phyloP scores from a whole-genome alignment of 2,329 filamentous ascomycete species.

The Fusarium sp. region DNA sequence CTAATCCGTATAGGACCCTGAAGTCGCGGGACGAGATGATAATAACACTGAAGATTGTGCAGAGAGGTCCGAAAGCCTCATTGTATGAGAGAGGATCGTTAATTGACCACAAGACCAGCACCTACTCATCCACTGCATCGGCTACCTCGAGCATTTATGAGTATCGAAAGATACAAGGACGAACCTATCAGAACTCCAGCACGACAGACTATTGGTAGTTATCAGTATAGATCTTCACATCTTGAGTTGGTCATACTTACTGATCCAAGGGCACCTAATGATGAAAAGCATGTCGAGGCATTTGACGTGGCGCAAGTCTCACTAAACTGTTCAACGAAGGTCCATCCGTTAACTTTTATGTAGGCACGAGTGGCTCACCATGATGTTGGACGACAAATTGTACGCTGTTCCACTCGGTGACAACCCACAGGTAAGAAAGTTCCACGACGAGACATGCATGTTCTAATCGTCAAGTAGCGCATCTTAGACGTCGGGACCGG shows the following conservation, averaged over 20 bases:
- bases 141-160: slow-evolving; percentile 17
- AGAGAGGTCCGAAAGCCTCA: neutral
- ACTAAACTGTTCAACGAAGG: too few species aligned
- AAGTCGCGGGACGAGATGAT: neutral
- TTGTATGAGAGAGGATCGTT: rapidly evolving
- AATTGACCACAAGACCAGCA: neutral
- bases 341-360: neutral
- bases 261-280: slow-evolving; percentile 21
- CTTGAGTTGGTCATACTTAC: neutral
- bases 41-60: slow-evolving; percentile 1
- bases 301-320: slow-evolving; percentile 25
- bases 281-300: slow-evolving; percentile 30
- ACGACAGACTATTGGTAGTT: slow-evolving; percentile 29
- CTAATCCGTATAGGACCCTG: slow-evolving; percentile 2
- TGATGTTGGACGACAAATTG: slow-evolving; percentile 29
- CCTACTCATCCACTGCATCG: slow-evolving; percentile 20
- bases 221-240: too few species aligned
- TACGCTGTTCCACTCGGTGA: slow-evolving; percentile 18
- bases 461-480: neutral
- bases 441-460: rapidly evolving
- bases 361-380: slow-evolving; percentile 32
- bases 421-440: slow-evolving; percentile 9
- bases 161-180: slow-evolving; percentile 30
- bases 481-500: slow-evolving; percentile 24
- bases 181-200: slow-evolving; percentile 24